Evolutionary conservation across 768 basidiomycete species (phyloP), one percentile per base, ranked within the genome.

Genomic region (Collybia sordida): DNA sequence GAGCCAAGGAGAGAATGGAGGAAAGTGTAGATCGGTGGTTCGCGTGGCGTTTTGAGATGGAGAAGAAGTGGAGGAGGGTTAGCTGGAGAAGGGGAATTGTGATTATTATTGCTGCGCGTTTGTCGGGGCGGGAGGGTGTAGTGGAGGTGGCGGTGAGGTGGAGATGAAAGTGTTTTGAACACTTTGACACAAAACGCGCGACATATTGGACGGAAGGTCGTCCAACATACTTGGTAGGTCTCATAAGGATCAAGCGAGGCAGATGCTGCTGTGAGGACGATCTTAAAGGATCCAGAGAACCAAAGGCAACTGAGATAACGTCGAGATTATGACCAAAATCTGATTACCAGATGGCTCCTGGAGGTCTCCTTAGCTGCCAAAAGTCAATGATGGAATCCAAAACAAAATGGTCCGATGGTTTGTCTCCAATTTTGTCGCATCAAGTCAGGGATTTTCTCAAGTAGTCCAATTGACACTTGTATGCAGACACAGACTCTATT

Each of bases 91-190:
- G 46, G 3, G 90, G 90, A 22, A 90, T 74, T 5, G 83, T 66
- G 47, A 91, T 81, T 6, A 85, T 87, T 50, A 90, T 72, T n/a
- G 88, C 70, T 21, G 82, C 81, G 59, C 90, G 86, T 42, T 80
- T 78, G 57, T 89, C 87, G 4, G 88, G 90, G 38, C 88, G 72
- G 8, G 86, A 78, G 0, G 81, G 82, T 3, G 72, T 59, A 17
- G 8, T 74, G 27, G 27, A 27, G 2, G 68, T 62, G 3, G 70
- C n/a, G n/a, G n/a, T n/a, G n/a, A n/a, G n/a, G n/a, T n/a, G n/a
- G n/a, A n/a, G n/a, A n/a, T n/a, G n/a, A n/a, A n/a, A n/a, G n/a
- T n/a, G n/a, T 81, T 19, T 85, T 79, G 18, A 90, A 72, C 0
- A 83, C 80, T 47, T 87, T 86, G 7, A 87, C 72, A 44, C 78